Base-by-base conservation (phyloP, 768 basidiomycete genomes). In the Pleurotus djamor region DNA sequence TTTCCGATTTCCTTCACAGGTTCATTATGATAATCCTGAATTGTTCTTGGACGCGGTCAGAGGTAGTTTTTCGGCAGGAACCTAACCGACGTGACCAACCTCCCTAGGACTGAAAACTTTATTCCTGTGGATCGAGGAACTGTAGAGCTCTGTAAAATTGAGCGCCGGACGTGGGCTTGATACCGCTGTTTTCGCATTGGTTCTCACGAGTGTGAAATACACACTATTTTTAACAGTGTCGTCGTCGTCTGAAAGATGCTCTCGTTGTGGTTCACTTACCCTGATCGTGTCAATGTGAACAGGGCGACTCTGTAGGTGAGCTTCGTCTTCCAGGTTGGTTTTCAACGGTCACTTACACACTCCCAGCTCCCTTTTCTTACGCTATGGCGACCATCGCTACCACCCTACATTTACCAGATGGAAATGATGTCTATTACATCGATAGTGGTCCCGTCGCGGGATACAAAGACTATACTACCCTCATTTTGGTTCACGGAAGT, bases 401-500 rank as follows among this genome's bases (percentile, higher is more conserved):
- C n/a, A 47, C n/a, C 9, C 7, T 17, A 12, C 45, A 17, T 47
- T 16, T 47, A 47, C 45, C 45, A 47, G 45, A 47, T 17, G 45
- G 45, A 2, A 47, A 47, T 37, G 56, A 72, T 13, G 64, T 52
- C 13, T 52, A 21, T 17, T 52, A 34, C 28, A 4, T 32, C 28
- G 50, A 52, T 37, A 52, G 50, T 17, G 50, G 50, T 7, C 50
- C 50, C 36, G 14, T 52, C 10, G 32, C 10, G 13, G 50, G 50
- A 37, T 59, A 60, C 4, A 48, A 4, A 1, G 37, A 50, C 34
- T 68, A 68, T 35, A 68, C 66, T 28, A 68, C 67, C 4, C 55
- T 67, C n/a, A 37, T 68, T 14, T 43, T 67, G 7, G 47, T 63
- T 5, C 67, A 68, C 43, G 67, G 67, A 28, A 55, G 59, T 45